A percentile compares a stretch with the other conserved stretches of the same genome.
These are phyloP conservation scores for Teratosphaeria nubilosa DNA, from an alignment of 2,329 filamentous ascomycete genomes.

Conservation along the genomic window DNA sequence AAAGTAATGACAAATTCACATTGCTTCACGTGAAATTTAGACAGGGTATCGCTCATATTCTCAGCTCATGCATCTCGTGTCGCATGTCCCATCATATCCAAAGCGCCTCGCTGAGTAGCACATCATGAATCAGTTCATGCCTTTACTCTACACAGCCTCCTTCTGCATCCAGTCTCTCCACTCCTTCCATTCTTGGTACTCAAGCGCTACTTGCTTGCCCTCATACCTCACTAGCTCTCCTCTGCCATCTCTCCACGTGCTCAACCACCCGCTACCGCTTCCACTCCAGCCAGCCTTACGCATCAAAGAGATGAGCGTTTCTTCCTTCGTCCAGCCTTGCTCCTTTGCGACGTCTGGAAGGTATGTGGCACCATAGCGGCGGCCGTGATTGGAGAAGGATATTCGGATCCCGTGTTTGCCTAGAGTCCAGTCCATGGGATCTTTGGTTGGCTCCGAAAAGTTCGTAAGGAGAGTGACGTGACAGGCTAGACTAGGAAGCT, in stretches of 20 bases:
- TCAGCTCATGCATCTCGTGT: not conserved
- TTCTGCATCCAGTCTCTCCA: conserved; percentile 63
- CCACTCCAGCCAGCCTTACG: conserved; percentile 89
- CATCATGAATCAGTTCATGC: not conserved
- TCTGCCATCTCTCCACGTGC: conserved; percentile 63
- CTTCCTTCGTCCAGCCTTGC: conserved; percentile 91
- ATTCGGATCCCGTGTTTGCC: conserved; percentile 82
- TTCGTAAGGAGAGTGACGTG: conserved; percentile 59
- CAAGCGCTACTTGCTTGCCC: conserved; percentile 64
- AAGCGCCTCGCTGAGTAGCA: not conserved
- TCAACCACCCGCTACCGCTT: conserved; percentile 27
- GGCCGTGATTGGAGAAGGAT: conserved; percentile 63
- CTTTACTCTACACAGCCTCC: not conserved
- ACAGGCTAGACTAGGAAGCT: conserved; percentile 60
- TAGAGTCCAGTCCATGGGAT: conserved; percentile 74
- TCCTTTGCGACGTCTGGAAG: conserved; percentile 84
- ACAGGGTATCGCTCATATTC: not conserved
- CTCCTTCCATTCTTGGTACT: conserved; percentile 63
- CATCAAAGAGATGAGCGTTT: conserved; percentile 82
- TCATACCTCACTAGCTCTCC: conserved; percentile 76
- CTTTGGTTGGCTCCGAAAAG: conserved; percentile 49
- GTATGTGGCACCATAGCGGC: conserved; percentile 76
- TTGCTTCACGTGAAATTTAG: not conserved
- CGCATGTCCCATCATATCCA: not conserved
- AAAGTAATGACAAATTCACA: too few species aligned